phyloP scores from a whole-genome alignment of 805 yeast species.

The Kodamaea fukazawae region DNA sequence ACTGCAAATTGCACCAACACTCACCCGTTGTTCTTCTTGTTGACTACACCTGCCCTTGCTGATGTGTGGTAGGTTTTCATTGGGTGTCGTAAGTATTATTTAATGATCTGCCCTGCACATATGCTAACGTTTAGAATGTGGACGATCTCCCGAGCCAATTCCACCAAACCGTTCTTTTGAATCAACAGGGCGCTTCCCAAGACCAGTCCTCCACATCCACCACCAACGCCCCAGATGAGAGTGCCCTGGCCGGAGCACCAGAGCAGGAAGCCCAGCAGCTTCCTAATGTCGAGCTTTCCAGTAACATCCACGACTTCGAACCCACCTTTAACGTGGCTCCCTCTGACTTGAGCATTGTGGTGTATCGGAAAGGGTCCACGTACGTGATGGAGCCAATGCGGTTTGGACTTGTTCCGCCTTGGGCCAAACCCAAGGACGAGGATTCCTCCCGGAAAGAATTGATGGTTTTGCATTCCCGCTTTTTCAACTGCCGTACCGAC shows the following conservation, averaged over 20 bases:
- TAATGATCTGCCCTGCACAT: too few species aligned
- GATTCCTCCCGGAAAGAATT: constrained; percentile 24
- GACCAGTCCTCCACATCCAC: neutral
- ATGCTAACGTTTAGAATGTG: constrained; percentile 17
- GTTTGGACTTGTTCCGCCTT: constrained; percentile 77
- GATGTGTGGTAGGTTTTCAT: constrained; percentile 66
- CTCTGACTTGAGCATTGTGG: constrained; percentile 48
- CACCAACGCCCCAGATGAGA: neutral
- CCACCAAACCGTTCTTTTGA: constrained; percentile 19
- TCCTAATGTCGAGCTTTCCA: constrained; percentile 1
- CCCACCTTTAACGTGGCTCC: constrained; percentile 64
- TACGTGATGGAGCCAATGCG: constrained; percentile 53
- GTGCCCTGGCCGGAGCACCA: neutral
- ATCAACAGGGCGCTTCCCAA: neutral
- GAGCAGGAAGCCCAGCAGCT: neutral
- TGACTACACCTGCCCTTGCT: too few species aligned
- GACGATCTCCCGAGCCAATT: constrained; percentile 29
- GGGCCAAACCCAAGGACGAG: constrained; percentile 50
- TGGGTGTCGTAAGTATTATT: constrained; percentile 44
- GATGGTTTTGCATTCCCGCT: constrained; percentile 39
- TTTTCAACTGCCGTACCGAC: constrained; percentile 77
- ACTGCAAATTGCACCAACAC: too few species aligned
- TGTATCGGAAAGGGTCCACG: constrained; percentile 14
- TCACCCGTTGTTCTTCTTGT: too few species aligned
- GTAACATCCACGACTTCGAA: constrained; percentile 13